phyloP scores from a whole-genome alignment of 176 grass and related monocot genomes.

The Oropetium thomaeum region DNA sequence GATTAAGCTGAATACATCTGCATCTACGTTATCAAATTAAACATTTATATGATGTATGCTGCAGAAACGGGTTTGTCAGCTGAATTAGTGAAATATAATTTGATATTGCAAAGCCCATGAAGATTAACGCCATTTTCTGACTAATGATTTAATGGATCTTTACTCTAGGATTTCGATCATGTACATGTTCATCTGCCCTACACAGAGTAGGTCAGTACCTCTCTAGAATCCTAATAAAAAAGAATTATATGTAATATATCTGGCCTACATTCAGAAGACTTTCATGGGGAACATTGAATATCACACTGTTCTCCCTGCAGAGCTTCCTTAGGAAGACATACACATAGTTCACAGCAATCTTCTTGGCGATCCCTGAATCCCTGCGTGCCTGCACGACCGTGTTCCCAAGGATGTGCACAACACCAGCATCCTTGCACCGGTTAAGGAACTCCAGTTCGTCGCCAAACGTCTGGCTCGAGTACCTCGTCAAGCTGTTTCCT shows the following conservation, averaged over 20 bases:
- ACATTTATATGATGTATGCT: background rate
- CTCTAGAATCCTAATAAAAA: conserved; percentile 22
- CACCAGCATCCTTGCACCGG: conserved; percentile 57
- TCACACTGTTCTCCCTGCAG: conserved; percentile 70
- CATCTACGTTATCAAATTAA: background rate
- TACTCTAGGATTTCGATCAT: conserved; percentile 22
- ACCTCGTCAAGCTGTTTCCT: conserved; percentile 51
- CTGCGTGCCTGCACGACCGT: conserved; percentile 49
- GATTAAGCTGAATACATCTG: background rate
- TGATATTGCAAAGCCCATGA: background rate
- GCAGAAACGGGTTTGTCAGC: background rate
- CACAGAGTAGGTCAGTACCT: conserved; percentile 10
- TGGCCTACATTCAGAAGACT: conserved; percentile 82
- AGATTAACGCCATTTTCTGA: background rate
- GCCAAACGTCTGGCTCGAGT: conserved; percentile 29
- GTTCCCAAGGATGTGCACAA: conserved; percentile 77
- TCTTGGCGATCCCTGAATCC: conserved; percentile 60
- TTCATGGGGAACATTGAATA: conserved; percentile 78
- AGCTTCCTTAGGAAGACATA: conserved; percentile 68
- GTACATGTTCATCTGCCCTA: conserved; percentile 39
- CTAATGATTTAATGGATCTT: conserved; percentile 15
- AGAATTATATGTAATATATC: conserved; percentile 70
- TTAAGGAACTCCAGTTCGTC: conserved; percentile 69
- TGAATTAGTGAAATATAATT: background rate
- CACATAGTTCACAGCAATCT: conserved; percentile 54